A percentile compares a stretch with the other conserved stretches of the same genome.
phyloP scores from a whole-genome alignment of 2,329 filamentous ascomycete species.

The Microcera coccophila region DNA sequence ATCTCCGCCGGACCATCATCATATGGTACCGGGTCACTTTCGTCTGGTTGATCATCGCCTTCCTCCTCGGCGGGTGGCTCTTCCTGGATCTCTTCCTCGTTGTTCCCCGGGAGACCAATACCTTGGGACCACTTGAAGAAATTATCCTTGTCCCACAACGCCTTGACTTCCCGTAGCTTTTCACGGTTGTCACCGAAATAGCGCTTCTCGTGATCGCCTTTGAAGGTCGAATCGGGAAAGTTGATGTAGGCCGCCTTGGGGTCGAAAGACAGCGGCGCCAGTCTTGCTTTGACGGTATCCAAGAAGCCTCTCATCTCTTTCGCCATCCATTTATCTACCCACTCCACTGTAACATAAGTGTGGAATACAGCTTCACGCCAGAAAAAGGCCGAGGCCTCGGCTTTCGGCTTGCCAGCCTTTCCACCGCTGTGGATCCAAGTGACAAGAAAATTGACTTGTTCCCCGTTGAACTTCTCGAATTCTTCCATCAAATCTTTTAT shows the following conservation, averaged over 20 bases:
- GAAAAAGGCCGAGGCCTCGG: slow-evolving; percentile 23
- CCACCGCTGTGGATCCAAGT: slow-evolving; percentile 30
- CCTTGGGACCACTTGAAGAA: slow-evolving; percentile 29
- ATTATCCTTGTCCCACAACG: slow-evolving; percentile 24
- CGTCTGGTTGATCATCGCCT: no score
- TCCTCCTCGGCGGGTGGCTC: no score
- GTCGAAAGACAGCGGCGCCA: slow-evolving; percentile 20
- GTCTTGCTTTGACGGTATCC: slow-evolving; percentile 16
- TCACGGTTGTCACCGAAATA: slow-evolving; percentile 30
- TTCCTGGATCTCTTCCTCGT: no score
- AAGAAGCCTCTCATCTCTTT: slow-evolving; percentile 24
- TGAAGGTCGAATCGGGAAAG: slow-evolving; percentile 23
- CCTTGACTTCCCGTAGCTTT: slow-evolving; percentile 26
- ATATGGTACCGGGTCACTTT: no score
- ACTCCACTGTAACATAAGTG: slow-evolving; percentile 29
- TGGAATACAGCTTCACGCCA: slow-evolving; percentile 30
- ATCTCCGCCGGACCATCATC: no score
- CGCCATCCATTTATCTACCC: slow-evolving; percentile 32
- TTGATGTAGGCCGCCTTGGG: slow-evolving; percentile 27
- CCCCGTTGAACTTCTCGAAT: slow-evolving; percentile 19
- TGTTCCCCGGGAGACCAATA: slow-evolving; percentile 18
- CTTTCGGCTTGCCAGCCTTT: slow-evolving; percentile 3
- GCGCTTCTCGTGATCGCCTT: slow-evolving; percentile 18
- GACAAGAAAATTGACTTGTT: slow-evolving; percentile 16
- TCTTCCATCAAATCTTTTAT: slow-evolving; percentile 9